phyloP scores from a whole-genome alignment of 176 grass and related monocot genomes.

The Rhynchospora tenuis region DNA sequence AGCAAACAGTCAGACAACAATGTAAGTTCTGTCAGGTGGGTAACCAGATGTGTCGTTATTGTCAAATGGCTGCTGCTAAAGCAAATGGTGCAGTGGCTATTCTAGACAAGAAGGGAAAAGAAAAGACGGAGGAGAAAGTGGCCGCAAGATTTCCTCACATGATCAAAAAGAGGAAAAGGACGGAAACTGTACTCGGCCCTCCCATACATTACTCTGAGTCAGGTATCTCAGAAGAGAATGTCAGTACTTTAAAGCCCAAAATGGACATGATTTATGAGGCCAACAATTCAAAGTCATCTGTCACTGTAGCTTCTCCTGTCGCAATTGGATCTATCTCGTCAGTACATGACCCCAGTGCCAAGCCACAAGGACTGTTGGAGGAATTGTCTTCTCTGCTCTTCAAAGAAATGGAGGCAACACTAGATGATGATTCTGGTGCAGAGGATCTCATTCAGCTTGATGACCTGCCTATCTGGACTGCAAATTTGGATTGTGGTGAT shows the following conservation, averaged over 20 bases:
- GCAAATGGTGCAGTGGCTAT: background rate
- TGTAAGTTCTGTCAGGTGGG: background rate
- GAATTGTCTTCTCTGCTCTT: background rate
- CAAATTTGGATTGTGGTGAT: slow-evolving; percentile 20
- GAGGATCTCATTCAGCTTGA: slow-evolving; percentile 8
- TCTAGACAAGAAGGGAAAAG: background rate
- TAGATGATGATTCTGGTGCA: background rate
- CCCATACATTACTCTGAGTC: background rate
- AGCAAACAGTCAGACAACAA: background rate
- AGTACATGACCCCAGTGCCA: background rate
- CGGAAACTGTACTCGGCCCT: background rate
- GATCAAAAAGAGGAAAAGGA: slow-evolving; percentile 8
- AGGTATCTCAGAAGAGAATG: background rate
- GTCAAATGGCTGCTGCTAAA: background rate
- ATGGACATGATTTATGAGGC: background rate
- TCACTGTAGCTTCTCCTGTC: background rate
- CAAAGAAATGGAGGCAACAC: background rate
- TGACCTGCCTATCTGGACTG: slow-evolving; percentile 10
- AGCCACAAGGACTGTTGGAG: background rate
- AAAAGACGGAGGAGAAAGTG: background rate
- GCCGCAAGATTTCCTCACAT: background rate
- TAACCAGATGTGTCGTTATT: background rate
- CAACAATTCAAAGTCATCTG: background rate
- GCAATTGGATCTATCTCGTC: background rate
- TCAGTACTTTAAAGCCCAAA: background rate